Evolutionary conservation across 1,139 yeast genomes (phyloP), one percentile per base, ranked within the genome.

Genomic region (Hansenula sp.): DNA sequence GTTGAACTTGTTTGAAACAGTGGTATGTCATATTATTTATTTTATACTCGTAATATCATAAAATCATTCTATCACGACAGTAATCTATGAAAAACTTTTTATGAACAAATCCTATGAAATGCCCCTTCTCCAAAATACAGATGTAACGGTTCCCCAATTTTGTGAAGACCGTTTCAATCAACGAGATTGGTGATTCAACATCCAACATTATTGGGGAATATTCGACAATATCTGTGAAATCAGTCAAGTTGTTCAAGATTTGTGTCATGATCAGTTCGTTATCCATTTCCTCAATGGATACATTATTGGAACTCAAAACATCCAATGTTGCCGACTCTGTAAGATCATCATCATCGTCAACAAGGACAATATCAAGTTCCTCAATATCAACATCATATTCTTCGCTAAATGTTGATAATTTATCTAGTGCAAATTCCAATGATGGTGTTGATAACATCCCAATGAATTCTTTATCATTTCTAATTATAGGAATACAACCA

Each of bases 41-140:
- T n/a, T n/a, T n/a, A n/a, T n/a, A n/a, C n/a, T n/a, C n/a, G n/a
- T n/a, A n/a, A n/a, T n/a, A n/a, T 28, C 21, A 41, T 17, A 41
- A 28, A n/a, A 38, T 40, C 39, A 34, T 42, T 35, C 36, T 42
- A 32, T 43, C 47, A n/a, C 59, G 52, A 43, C 67, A 64, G 46
- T 60, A 75, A 47, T 78, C 81, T 44, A 79, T 73, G 52, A 77
- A 73, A 39, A 70, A 70, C 59, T 79, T 79, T 55, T 78, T 77
- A 55, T 79, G 83, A 50, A 79, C 61, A 4, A 78, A 67, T 1
- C 84, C 84, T 47, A 70, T 68, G 55, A 71, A 79, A 46, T 63
- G 60, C 11, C 83, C 84, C 33, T 74, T 66, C 42, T 69, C 68
- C n/a, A 72, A 57, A 29, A 78, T 69, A 21, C 79, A 77, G 30